Evolutionary conservation across 768 basidiomycete genomes (phyloP).

Genomic region (Naganishia friedmannii): DNA sequence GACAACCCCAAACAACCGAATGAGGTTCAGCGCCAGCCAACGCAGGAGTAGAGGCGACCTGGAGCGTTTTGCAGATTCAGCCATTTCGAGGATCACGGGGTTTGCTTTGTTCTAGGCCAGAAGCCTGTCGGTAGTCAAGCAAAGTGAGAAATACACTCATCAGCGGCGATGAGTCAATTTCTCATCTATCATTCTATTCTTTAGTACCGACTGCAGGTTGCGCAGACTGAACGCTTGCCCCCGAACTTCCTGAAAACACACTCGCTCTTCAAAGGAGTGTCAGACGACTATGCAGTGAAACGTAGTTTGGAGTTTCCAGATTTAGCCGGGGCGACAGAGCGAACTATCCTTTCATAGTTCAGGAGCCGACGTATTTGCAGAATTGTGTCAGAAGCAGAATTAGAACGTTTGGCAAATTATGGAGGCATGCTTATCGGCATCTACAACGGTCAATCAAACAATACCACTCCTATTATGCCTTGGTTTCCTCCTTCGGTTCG

Average conservation of each 20-base stretch:
- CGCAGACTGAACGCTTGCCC: neutral
- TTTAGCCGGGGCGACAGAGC: neutral
- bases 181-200: neutral
- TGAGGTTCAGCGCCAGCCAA: constrained; percentile 11
- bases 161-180: no score
- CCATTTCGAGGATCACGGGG: neutral
- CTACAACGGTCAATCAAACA: constrained; percentile 12
- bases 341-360: neutral
- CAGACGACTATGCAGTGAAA: neutral
- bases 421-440: constrained; percentile 4
- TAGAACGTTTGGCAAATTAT: neutral
- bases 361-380: neutral
- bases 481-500: neutral
- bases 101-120: neutral
- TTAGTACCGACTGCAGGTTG: neutral
- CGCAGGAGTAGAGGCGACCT: neutral
- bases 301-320: neutral
- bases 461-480: constrained; percentile 18
- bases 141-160: neutral
- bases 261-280: neutral
- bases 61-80: neutral
- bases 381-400: neutral
- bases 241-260: neutral
- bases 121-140: neutral
- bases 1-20: constrained; percentile 4